A percentile compares a stretch with the other conserved stretches of the same genome.
Conservation (phyloP, 495 filamentous ascomycete species). For the Penicillium parvum region DNA sequence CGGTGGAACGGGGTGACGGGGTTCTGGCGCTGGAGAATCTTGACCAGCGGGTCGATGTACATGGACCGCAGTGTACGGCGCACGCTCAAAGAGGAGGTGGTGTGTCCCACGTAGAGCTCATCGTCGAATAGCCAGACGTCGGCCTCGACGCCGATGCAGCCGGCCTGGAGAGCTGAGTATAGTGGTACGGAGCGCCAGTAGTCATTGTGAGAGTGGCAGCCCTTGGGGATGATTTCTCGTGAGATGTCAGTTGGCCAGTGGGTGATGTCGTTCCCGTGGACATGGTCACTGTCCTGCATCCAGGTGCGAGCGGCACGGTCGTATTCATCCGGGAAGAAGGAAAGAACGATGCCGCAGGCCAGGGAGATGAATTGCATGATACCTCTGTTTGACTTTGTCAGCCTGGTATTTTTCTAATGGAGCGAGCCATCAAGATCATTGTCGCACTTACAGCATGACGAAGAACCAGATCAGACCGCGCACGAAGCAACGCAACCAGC, state of each 20-base stretch:
- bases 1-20: constrained; percentile 33
- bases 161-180: constrained; percentile 59
- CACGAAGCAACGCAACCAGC: constrained; percentile 16
- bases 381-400: constrained; percentile 28
- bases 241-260: constrained; percentile 76
- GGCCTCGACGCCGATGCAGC: constrained; percentile 71
- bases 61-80: constrained; percentile 50
- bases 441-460: constrained; percentile 36
- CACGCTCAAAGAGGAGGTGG: constrained; percentile 38
- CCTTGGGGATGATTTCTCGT: constrained; percentile 62
- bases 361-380: constrained; percentile 48
- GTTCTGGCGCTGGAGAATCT: constrained; percentile 50
- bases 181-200: constrained; percentile 77
- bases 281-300: constrained; percentile 41
- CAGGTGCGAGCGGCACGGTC: constrained; percentile 44
- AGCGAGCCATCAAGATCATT: neutral
- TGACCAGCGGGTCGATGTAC: constrained; percentile 52
- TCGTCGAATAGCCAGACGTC: constrained; percentile 80
- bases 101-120: constrained; percentile 60
- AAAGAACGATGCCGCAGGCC: constrained; percentile 45
- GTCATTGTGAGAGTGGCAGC: constrained; percentile 80
- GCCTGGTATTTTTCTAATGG: neutral
- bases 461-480: constrained; percentile 25
- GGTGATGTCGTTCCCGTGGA: constrained; percentile 42
- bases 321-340: constrained; percentile 55